Conservation (phyloP, 2,329 filamentous ascomycete species). For the Phaeomoniella chlamydospora region DNA sequence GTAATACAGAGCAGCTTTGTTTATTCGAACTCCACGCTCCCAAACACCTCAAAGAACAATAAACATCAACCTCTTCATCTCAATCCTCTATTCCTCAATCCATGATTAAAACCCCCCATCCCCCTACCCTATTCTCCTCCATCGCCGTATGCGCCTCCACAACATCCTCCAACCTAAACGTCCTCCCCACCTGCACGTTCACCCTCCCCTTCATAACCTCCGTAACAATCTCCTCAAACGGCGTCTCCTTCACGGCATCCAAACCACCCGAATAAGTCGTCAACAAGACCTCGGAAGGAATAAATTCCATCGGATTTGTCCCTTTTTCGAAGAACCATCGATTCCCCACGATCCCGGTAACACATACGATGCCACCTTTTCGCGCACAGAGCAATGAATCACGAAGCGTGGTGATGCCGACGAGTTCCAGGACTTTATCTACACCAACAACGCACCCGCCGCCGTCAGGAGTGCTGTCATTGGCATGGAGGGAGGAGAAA, state of each 20-base stretch:
- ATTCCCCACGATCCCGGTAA: slow-evolving; percentile 31
- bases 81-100: neutral
- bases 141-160: slow-evolving; percentile 29
- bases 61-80: too few relatives aligned
- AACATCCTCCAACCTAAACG: slow-evolving; percentile 29
- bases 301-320: slow-evolving; percentile 27
- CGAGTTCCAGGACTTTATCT: slow-evolving; percentile 32
- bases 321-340: slow-evolving; percentile 21
- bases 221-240: slow-evolving; percentile 22
- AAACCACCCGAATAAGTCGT: slow-evolving; percentile 25
- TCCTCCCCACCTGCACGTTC: slow-evolving; percentile 25
- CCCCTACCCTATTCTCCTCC: slow-evolving; percentile 28
- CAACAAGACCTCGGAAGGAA: slow-evolving; percentile 24
- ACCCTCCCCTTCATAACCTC: slow-evolving; percentile 23
- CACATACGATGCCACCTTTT: slow-evolving; percentile 26
- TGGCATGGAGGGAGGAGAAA: too few relatives aligned
- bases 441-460: slow-evolving; percentile 14
- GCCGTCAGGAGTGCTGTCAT: too few relatives aligned
- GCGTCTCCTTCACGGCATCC: slow-evolving; percentile 25
- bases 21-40: too few relatives aligned
- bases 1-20: neutral
- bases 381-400: slow-evolving; percentile 28
- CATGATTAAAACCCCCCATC: slow-evolving; percentile 26
- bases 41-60: too few relatives aligned
- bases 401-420: slow-evolving; percentile 25